Evolutionary conservation across 2,329 filamentous ascomycete species (phyloP), one percentile per base, ranked within the genome.

Genomic region (Coleophoma crateriformis): DNA sequence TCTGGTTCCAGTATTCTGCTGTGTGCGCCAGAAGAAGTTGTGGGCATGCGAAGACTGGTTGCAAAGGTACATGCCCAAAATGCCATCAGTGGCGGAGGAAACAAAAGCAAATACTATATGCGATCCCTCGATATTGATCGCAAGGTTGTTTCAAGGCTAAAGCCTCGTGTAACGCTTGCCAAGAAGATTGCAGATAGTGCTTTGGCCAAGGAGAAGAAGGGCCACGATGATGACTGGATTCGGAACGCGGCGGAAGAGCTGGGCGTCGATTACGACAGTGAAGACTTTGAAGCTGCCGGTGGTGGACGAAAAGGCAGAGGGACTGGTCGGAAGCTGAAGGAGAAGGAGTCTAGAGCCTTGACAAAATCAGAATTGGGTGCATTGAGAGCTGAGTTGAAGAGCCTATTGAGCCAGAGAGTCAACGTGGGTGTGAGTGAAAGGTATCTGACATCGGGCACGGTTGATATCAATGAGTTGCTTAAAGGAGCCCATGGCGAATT

Each of bases 221-320:
- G 81, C 49, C 86, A 87, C 61, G 88, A 95, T 59, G 88, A 96
- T 57, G 82, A 89, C 49, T 94, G 91, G 83, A 74, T 97, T 59
- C 82, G 82, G 40, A 81, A 81, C 44, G 91, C 90, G 0, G 94
- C 94, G 0, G 90, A 96, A 50, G 92, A 97, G 56, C 76, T 99
- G 0, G 94, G 94, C 1, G 88, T 97, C 0, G 92, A 96, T 47
- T 96, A 95, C 64, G 90, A 97, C 64, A 87, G 83, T 52, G 90
- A 95, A 34, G 90, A 95, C 42, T 85, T 96, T 54, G 87, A 87
- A 56, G 69, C 77, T 37, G 76, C 75, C 1, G 71, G 70, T 7
- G 81, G 83, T 7, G 76, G 74, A 48, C 77, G 78, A 61, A 79
- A 79, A 45, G 85, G 87, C 0, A 77, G 89, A 34, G 90, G 90